Base-by-base conservation (phyloP, 768 basidiomycete species). In the Suillus discolor region DNA sequence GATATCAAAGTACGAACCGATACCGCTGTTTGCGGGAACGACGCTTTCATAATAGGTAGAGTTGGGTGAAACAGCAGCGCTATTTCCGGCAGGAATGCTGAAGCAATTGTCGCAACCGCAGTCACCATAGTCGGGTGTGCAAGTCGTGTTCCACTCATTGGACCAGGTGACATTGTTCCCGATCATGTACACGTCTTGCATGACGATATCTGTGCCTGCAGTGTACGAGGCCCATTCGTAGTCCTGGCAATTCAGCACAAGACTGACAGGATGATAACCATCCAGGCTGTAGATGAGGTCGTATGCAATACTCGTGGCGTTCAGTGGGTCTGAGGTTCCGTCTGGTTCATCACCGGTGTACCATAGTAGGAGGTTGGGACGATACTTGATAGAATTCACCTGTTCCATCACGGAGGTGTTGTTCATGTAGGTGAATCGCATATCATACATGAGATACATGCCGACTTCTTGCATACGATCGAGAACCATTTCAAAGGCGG, bases 401-500 rank as follows among this genome's bases (percentile, higher is more conserved):
- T 94, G 85, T 63, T 85, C 83, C 2, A 81, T 85, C 34, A 93
- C 88, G 1, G 84, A 81, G 7, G 85, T 82, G 9, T 77, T 68
- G 74, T 93, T 88, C 83, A 82, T 85, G 78, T 92, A 93, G 6
- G 84, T 85, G 84, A 61, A 80, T 59, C 91, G 83, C 91, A 94
- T 93, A 73, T 93, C 91, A 68, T 94, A 94, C 87, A 93, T 92
- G 63, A 93, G 81, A 71, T 89, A 94, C 12, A 76, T n/a, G 0
- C 84, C 85, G 0, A 88, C 85, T 66, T 89, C 83, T 73, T 92
- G 86, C 89, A 93, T 91, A 51, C 82, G 79, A 70, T 92, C 88
- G 8, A 93, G 71, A 34, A 91, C 86, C 59, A 80, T 65, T 42
- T 86, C 82, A 0, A 92, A 76, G 0, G 81, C 81, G 0, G 88